phyloP scores from a whole-genome alignment of 73 alveolate species.

The Urostyla sp. region DNA sequence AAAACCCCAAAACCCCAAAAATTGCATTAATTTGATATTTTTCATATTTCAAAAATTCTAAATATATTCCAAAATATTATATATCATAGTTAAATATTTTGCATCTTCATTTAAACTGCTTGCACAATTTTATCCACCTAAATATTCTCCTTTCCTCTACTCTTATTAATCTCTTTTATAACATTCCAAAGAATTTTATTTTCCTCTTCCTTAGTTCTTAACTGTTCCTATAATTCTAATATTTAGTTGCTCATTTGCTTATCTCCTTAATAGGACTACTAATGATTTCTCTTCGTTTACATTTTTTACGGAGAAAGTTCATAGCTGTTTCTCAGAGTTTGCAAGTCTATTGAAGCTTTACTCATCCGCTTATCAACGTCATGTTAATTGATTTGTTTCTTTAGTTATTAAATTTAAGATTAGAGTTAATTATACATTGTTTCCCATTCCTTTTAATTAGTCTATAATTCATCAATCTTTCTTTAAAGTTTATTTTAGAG shows the following conservation, averaged over 20 bases:
- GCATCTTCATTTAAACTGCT: conserved; percentile 12
- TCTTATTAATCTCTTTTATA: conserved; percentile 40
- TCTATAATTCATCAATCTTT: conserved; percentile 9
- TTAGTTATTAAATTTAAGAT: background rate
- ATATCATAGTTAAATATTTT: background rate
- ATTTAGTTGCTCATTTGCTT: background rate
- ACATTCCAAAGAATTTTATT: conserved; percentile 57
- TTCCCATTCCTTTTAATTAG: conserved; percentile 30
- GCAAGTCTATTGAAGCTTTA: background rate
- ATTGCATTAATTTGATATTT: background rate
- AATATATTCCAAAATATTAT: too few species aligned
- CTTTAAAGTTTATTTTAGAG: conserved; percentile 13
- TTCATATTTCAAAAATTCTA: too few species aligned
- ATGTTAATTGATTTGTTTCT: background rate
- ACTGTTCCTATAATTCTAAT: conserved; percentile 18
- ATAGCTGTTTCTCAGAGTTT: too few species aligned
- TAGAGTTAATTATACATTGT: conserved; percentile 21
- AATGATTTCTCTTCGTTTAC: conserved; percentile 14
- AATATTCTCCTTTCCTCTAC: conserved; percentile 26
- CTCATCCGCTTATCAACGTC: conserved; percentile 21
- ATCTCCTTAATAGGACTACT: background rate
- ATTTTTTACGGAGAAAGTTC: too few species aligned
- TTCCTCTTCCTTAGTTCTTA: conserved; percentile 50
- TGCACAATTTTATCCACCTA: conserved; percentile 1
- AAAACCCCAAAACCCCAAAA: too few species aligned